These are phyloP conservation scores for Pichia sp. DNA, from an alignment of 1,139 yeast species.

Conservation along the genomic window DNA sequence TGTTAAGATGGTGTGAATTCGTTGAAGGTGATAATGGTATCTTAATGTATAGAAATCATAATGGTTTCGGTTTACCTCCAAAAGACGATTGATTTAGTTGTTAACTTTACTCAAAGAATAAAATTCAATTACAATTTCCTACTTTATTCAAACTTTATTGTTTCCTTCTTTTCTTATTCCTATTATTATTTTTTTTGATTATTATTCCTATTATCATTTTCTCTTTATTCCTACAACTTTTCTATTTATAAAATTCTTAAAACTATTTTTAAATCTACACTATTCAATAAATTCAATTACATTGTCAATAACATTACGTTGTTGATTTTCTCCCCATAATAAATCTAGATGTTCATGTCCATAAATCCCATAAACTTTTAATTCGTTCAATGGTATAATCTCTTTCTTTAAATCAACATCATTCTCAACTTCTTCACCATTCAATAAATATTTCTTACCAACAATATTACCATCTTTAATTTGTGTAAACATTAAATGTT, in stretches of 20 bases:
- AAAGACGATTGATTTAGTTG: conserved; percentile 4
- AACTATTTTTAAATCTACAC: neutral
- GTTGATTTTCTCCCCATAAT: conserved; percentile 76
- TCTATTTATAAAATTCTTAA: neutral
- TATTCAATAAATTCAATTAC: conserved; percentile 36
- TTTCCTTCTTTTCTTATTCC: neutral
- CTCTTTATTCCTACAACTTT: neutral
- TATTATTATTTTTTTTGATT: neutral
- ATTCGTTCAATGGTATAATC: conserved; percentile 4
- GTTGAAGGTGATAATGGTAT: conserved; percentile 79
- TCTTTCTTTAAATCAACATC: neutral
- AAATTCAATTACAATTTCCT: neutral
- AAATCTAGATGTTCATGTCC: conserved; percentile 81
- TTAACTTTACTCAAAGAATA: neutral
- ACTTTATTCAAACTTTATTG: neutral
- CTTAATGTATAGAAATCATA: conserved; percentile 69
- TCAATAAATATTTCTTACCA: conserved; percentile 17
- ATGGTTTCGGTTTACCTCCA: conserved; percentile 40
- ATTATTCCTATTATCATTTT: neutral
- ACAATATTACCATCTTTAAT: conserved; percentile 10
- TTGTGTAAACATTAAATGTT: conserved; percentile 7
- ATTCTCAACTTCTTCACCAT: conserved; percentile 15
- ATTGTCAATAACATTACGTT: conserved; percentile 44
- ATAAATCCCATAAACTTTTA: conserved; percentile 37
- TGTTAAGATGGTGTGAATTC: conserved; percentile 68